Evolutionary conservation across 495 filamentous ascomycete species (phyloP), one percentile per base, ranked within the genome.

Genomic region (Tuber borchii): DNA sequence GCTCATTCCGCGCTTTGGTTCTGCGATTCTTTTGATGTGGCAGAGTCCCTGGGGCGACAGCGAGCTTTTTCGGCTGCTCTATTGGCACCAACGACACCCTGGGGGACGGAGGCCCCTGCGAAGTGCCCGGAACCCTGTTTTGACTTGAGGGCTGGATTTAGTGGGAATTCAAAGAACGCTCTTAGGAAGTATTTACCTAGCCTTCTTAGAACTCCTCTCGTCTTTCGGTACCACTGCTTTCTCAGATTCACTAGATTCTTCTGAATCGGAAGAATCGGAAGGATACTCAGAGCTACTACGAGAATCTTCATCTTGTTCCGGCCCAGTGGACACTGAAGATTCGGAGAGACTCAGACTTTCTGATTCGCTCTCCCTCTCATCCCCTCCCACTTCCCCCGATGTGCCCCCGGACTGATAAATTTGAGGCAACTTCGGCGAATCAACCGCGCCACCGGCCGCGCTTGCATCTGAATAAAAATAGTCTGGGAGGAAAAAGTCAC

Each of bases 1-100:
- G 81, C 17, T 73, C 72, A n/a, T 82, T 82, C 46, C 81, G 79
- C 39, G 74, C 74, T 39, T 69, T 77, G 3, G 81, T 82, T 43
- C 73, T 61, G 14, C 26, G 26, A 45, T 70, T 77, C 2, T 72
- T 77, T 34, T 76, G 73, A 51, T 82, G 34, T 10, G 81, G 81
- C 0, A 79, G 73, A 45, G 81, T 74, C 19, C 81, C 81, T 19
- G 71, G 73, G 16, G 80, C 75, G 34, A 78, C 77, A 4, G 77
- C 43, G 56, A 51, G 42, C 19, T 48, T 46, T 42, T 45, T 43
- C 5, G 26, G 16, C n/a, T 40, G n/a, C n/a, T n/a, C 70, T 43
- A 43, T 65, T 34, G 26, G 26, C 14, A 65, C 14, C 26, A 26
- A 34, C 14, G 56, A 5, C 26, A 17, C 42, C 31, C 44, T 16